Evolutionary conservation across 2,329 filamentous ascomycete genomes (phyloP).

Genomic region (Zelopaecilomyces penicillatus): DNA sequence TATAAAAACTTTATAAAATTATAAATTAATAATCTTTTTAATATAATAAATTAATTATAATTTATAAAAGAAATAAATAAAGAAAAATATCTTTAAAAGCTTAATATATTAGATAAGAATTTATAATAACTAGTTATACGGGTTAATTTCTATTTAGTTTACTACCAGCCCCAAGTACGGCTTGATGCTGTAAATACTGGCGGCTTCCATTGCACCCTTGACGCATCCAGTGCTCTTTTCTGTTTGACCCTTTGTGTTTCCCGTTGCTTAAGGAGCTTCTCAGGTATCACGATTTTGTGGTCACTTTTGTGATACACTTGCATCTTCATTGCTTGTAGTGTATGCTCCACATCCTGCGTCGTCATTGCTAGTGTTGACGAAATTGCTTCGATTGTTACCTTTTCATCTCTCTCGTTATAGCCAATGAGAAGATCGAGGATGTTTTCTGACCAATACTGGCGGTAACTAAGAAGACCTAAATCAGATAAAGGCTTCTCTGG

Average conservation of each 20-base stretch:
- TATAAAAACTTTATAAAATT: too few species aligned
- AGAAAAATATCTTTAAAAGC: too few species aligned
- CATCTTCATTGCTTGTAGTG: conserved; percentile 88
- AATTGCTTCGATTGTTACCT: conserved; percentile 78
- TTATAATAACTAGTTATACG: too few species aligned
- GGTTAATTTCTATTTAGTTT: too few species aligned
- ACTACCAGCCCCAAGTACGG: conserved; percentile 90
- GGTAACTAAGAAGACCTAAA: conserved; percentile 84
- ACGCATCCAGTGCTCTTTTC: conserved; percentile 67
- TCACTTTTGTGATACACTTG: conserved; percentile 92
- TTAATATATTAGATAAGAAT: too few species aligned
- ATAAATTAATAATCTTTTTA: too few species aligned
- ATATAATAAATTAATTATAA: too few species aligned
- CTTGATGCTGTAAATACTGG: conserved; percentile 86
- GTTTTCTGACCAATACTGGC: conserved; percentile 96
- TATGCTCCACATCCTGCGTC: conserved; percentile 93
- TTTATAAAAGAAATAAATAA: too few species aligned
- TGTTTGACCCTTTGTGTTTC: conserved; percentile 76
- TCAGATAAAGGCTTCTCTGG: conserved; percentile 96
- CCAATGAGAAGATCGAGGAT: conserved; percentile 81
- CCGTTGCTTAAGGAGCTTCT: conserved; percentile 68
- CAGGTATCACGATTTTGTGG: conserved; percentile 89
- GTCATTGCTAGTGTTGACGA: conserved; percentile 82
- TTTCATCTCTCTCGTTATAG: conserved; percentile 57
- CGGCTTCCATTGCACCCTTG: conserved; percentile 85